Evolutionary conservation across 2,329 filamentous ascomycete genomes (phyloP).

Genomic region (Colletotrichum tanaceti): DNA sequence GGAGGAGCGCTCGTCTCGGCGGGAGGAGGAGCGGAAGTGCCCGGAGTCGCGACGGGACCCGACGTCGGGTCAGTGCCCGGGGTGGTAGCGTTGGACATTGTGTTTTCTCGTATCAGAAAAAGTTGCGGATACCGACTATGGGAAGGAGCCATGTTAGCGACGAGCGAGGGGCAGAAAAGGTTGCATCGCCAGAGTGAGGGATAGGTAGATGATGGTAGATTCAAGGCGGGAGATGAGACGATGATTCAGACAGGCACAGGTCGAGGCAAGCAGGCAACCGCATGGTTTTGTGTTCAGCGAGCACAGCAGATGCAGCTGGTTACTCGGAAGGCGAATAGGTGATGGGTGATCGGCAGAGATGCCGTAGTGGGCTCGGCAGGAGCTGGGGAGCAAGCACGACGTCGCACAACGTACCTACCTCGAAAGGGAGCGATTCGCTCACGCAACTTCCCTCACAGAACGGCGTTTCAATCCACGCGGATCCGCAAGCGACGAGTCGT

Average conservation of each 20-base stretch:
- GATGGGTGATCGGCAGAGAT: constrained; percentile 36
- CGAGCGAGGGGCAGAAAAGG: not conserved
- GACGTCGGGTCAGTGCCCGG: constrained; percentile 36
- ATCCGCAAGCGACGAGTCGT: constrained; percentile 10
- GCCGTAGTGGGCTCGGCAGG: constrained; percentile 22
- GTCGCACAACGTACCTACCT: constrained; percentile 34
- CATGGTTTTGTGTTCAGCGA: constrained; percentile 19
- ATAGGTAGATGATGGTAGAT: constrained; percentile 13
- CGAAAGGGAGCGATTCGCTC: constrained; percentile 28
- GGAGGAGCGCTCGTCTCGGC: constrained; percentile 20
- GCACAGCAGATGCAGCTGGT: constrained; percentile 16
- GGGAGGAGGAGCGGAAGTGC: constrained; percentile 23
- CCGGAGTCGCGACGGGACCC: constrained; percentile 28
- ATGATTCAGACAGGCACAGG: not conserved
- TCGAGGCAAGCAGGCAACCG: not conserved
- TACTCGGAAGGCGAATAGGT: constrained; percentile 19
- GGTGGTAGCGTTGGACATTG: constrained; percentile 44
- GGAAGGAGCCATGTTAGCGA: constrained; percentile 46
- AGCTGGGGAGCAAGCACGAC: constrained; percentile 28
- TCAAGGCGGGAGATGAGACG: constrained; percentile 7
- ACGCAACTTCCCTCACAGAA: constrained; percentile 7
- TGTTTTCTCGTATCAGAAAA: constrained; percentile 45
- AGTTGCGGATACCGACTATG: constrained; percentile 44
- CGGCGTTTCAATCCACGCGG: constrained; percentile 20
- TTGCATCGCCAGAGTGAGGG: constrained; percentile 14